Evolutionary conservation across 495 filamentous ascomycete genomes (phyloP).

Genomic region (Bathelium albidoporum): DNA sequence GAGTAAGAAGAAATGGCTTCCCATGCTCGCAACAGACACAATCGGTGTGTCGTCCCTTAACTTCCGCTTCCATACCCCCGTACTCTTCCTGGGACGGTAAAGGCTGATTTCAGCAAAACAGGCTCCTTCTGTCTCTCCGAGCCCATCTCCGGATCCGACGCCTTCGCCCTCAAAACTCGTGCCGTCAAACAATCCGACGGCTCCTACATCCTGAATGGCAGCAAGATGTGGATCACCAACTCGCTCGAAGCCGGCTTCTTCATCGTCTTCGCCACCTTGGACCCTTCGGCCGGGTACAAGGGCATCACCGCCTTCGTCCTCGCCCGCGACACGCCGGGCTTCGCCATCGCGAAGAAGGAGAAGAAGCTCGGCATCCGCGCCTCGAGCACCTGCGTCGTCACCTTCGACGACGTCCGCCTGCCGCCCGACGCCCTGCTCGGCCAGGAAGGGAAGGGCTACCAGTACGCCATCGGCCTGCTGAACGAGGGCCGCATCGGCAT

Average conservation of each 20-base stretch:
- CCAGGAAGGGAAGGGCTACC: conserved; percentile 85
- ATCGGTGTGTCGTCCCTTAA: conserved; percentile 35
- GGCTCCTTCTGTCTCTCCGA: conserved; percentile 96
- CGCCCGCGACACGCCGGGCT: conserved; percentile 79
- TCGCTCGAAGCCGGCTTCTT: conserved; percentile 87
- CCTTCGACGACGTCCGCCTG: conserved; percentile 93
- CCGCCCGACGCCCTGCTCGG: conserved; percentile 81
- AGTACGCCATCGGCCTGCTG: conserved; percentile 90
- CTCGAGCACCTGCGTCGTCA: conserved; percentile 91
- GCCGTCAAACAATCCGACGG: conserved; percentile 67
- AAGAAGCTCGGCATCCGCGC: conserved; percentile 97
- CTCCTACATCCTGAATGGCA: conserved; percentile 68
- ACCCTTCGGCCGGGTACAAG: conserved; percentile 80
- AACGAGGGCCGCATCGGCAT: conserved; percentile 98
- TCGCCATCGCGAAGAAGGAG: conserved; percentile 97
- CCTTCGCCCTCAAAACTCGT: conserved; percentile 86
- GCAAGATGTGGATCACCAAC: conserved; percentile 99
- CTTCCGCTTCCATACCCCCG: neutral
- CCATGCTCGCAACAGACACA: conserved; percentile 75
- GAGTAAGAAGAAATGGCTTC: conserved; percentile 74
- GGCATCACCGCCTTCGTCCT: conserved; percentile 95
- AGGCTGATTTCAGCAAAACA: conserved; percentile 9
- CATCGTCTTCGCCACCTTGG: conserved; percentile 94
- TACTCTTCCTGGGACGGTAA: neutral
- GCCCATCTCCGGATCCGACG: conserved; percentile 86